A percentile compares a stretch with the other conserved stretches of the same genome.
Evolutionary conservation across 2,329 filamentous ascomycete genomes (phyloP).

Genomic region (Pseudogymnoascus destructans): DNA sequence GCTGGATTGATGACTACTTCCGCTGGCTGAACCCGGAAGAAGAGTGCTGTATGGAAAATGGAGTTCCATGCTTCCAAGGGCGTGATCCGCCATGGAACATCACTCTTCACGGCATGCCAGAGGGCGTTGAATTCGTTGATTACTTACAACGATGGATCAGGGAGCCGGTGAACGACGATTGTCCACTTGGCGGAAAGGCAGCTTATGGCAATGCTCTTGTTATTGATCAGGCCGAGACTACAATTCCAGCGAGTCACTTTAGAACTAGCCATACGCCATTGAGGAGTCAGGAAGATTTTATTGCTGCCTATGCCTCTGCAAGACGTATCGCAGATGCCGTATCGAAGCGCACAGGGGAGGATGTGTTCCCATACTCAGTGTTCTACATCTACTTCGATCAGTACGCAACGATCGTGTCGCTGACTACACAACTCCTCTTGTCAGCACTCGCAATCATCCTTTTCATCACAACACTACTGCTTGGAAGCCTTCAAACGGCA

Average conservation of each 20-base stretch:
- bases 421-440: conserved; percentile 68
- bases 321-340: conserved; percentile 76
- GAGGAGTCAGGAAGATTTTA: conserved; percentile 82
- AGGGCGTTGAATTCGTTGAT: conserved; percentile 77
- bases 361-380: conserved; percentile 92
- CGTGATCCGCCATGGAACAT: conserved; percentile 79
- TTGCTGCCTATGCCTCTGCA: conserved; percentile 76
- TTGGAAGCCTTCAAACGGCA: conserved; percentile 74
- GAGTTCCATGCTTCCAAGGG: conserved; percentile 63
- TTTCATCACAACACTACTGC: conserved; percentile 60
- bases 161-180: conserved; percentile 67
- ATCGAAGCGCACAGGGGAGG: conserved; percentile 53
- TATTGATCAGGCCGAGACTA: conserved; percentile 52
- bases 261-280: conserved; percentile 79
- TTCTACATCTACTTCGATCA: conserved; percentile 99
- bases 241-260: conserved; percentile 78
- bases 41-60: conserved; percentile 57
- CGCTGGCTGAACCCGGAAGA: conserved; percentile 86
- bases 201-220: conserved; percentile 78
- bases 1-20: conserved; percentile 95
- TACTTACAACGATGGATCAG: conserved; percentile 76
- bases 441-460: conserved; percentile 80
- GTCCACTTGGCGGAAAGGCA: conserved; percentile 78
- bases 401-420: conserved; percentile 69
- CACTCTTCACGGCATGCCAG: conserved; percentile 80